Base-by-base conservation (phyloP, 305 asterid species). In the Lippia alba region DNA sequence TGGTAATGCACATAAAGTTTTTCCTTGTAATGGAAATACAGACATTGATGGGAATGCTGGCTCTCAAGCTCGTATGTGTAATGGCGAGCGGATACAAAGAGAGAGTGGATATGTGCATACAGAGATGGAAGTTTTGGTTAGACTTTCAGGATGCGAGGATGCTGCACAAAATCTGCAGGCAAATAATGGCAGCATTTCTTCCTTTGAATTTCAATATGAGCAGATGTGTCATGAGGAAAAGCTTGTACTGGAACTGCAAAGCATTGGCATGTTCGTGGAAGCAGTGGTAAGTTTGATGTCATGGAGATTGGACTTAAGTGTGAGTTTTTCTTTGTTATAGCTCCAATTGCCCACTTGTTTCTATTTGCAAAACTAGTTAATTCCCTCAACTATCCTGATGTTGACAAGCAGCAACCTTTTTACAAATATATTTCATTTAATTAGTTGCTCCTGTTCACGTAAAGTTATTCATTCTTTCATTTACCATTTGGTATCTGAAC, bases 221-320 rank as follows among this genome's bases (percentile, higher is more conserved):
- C 87, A 89, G 71, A 79, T 90, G 94, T 41, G 78, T 61, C 73
- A 86, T 72, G 96, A 92, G 78, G 96, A 92, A 62, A 91, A 78
- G 79, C 88, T 92, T 76, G 60, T 89, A 69, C 79, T 83, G 68
- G 99, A 95, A 83, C 82, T 95, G 67, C 91, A 84, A 70, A 91
- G 95, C 74, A 63, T 95, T 66, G 99, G 90, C 71, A 80, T 95
- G 53, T 80, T 77, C 77, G 67, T 86, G 77, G 99, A 92, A 77
- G 64, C 89, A 11, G 92, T 90, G 93, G 99, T 95, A 89, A 82
- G 96, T 78, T 78, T 81, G 72, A 58, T 62, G 67, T 75, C 51
- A 18, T 49, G 18, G 64, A 78, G 67, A 74, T 62, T 16, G 41
- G 49, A 32, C 69, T 73, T 56, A 69, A 66, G 50, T 58, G n/a